Base-by-base conservation (phyloP, 306 rosid genomes). In the Cyamopsis tetragonoloba region DNA sequence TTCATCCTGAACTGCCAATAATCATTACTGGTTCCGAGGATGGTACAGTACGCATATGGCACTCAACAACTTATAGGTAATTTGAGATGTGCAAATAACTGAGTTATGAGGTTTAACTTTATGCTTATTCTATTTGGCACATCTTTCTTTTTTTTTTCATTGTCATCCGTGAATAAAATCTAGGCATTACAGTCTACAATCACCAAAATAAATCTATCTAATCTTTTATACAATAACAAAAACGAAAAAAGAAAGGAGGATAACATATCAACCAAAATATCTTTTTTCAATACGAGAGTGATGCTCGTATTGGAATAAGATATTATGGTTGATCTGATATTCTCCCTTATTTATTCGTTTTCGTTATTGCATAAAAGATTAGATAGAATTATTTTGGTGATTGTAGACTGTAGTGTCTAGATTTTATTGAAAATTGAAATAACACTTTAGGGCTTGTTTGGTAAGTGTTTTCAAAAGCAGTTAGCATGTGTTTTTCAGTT, bases 21-120 rank as follows among this genome's bases (percentile, higher is more conserved):
- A 95, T 90, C 66, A 95, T 95, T 37, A 95, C 99, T 9, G 99
- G 99, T 50, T 95, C 99, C 18, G 99, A 95, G 81, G 99, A 95
- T 76, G 99, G 99, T 70, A 95, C 97, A 43, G 99, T 95, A 73
- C 97, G 97, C 71, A 95, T 90, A 76, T 95, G 99, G 99, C 99
- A 95, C 73, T 80, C 99, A 9, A 95, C 99, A 39, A 95, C 99
- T 58, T 95, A 95, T 61, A 90, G 99, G 99, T 88, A 85, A 54
- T 59, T 62, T 78, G 62, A 44, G 42, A 44, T 74, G 51, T n/a
- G 12, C 53, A 32, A 30, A 62, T 77, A 34, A 70, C 67, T 12
- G 37, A 60, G 44, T 53, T 70, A 3, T 55, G 62, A 70, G 73
- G 27, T 44, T 70, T 77, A 65, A 14, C 38, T 57, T 65, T 55